Evolutionary conservation across 768 basidiomycete species (phyloP).

Genomic region (Tubosaeta sp.): DNA sequence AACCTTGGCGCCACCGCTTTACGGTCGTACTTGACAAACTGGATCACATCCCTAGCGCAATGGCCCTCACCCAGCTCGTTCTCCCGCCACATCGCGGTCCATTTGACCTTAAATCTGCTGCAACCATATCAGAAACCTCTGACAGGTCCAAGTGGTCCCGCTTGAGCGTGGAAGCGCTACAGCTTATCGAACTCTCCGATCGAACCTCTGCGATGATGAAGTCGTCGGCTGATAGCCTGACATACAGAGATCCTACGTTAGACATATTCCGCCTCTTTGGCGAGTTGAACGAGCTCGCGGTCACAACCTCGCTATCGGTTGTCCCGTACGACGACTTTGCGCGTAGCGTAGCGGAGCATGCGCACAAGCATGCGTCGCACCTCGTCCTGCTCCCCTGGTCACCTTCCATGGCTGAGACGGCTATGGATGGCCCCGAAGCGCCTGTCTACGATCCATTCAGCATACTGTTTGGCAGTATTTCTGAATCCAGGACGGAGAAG

Average conservation of each 20-base stretch:
- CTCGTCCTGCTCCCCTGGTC: slow-evolving; percentile 48
- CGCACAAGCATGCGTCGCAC: slow-evolving; percentile 53
- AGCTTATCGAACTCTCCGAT: slow-evolving; percentile 79
- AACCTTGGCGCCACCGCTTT: no score
- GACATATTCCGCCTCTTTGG: slow-evolving; percentile 75
- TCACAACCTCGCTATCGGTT: slow-evolving; percentile 64
- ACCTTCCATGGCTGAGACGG: slow-evolving; percentile 64
- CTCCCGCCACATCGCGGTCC: slow-evolving; percentile 18
- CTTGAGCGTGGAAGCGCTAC: slow-evolving; percentile 64
- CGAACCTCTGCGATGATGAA: slow-evolving; percentile 63
- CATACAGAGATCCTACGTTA: slow-evolving; percentile 70
- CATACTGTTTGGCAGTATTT: slow-evolving; percentile 40
- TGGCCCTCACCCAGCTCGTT: no score
- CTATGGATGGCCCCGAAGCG: slow-evolving; percentile 7
- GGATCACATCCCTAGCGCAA: no score
- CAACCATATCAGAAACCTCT: slow-evolving; percentile 1
- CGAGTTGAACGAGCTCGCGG: slow-evolving; percentile 60
- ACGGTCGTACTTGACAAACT: no score
- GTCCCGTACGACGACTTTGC: slow-evolving; percentile 75
- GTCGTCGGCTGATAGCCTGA: slow-evolving; percentile 61
- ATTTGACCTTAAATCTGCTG: slow-evolving; percentile 1
- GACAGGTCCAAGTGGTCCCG: slow-evolving; percentile 14
- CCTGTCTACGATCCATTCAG: slow-evolving; percentile 64
- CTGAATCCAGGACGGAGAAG: slow-evolving; percentile 28
- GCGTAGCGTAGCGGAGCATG: slow-evolving; percentile 63